Evolutionary conservation across 202 grass and related monocot genomes (phyloP), one percentile per base, ranked within the genome.

Genomic region (Elaeis oleifera): DNA sequence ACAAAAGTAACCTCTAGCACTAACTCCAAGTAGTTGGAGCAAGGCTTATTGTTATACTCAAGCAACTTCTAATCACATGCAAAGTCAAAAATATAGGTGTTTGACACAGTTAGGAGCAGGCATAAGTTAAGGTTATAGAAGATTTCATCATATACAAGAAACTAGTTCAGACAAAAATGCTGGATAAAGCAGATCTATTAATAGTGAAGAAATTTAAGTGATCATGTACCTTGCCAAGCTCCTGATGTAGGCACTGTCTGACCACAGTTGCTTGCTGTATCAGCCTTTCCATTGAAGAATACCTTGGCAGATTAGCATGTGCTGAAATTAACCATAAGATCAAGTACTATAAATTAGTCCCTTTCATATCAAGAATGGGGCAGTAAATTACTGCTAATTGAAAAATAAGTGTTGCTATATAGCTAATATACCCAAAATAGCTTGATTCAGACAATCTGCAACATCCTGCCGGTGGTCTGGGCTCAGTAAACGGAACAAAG

Each of bases 401-500:
- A 39, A 39, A 39, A 39, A 39, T 7, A 39, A 13, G 8, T 1
- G 9, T 39, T 39, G 8, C 36, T 39, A 36, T 44, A 53, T 50
- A 26, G 18, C 65, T 50, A 61, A 32, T 53, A 53, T 88, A 99
- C 94, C 94, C 53, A 99, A 78, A 56, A 99, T 78, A 89, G 94
- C 82, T 36, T 79, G 85, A 82, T 99, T 99, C 79, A 99, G 84
- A 49, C 71, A 73, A 76, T 94, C 94, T 64, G 88, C 85, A 51
- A 99, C 80, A 64, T 78, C 81, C 69, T 99, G 85, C 32, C 94
- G 86, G 52, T 94, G 80, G 20, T 94, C 94, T 72, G 80, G 85
- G 66, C 85, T 89, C 75, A 99, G 74, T 69, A 91, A 81, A 92
- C 87, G 70, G 74, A 99, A 99, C 88, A 99, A 94, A 51, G 94